Base-by-base conservation (phyloP, 371 early-diverging fungal genomes). In the Rhizomucor miehei region DNA sequence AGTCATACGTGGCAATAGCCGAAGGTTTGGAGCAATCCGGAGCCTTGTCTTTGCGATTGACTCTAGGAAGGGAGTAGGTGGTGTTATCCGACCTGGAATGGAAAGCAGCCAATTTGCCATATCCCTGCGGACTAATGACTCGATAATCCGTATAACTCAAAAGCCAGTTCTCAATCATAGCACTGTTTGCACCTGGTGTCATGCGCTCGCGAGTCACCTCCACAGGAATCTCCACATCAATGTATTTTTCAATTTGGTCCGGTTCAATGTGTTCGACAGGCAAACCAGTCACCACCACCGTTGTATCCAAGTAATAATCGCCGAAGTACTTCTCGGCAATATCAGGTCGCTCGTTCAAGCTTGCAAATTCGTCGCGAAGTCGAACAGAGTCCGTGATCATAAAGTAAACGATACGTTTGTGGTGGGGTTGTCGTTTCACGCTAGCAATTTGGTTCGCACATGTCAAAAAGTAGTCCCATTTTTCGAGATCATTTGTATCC, bases 381-480 rank as follows among this genome's bases (percentile, higher is more conserved):
- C 57, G 60, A 6, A 48, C 52, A 6, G 75, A 75, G 44, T 78
- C 79, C 1, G 79, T 78, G 25, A 78, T 62, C 13, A 78, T 45
- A 44, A 75, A 78, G 45, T 71, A 78, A 1, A 75, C 71, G 1
- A 75, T 59, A 29, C 60, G 73, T 19, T 59, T 56, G 46, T 78
- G 79, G 25, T 74, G 71, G 2, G 66, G 52, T 34, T 64, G 16
- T 21, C 66, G 67, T 14, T 67, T 65, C 44, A 63, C 63, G 11
- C 60, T 60, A 14, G 71, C 66, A 6, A 78, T 36, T 44, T 73
- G 66, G 39, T 71, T 67, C 20, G 79, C 79, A 37, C 79, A 78
- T 37, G 60, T 66, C 24, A 78, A 60, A 23, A 75, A 78, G 44
- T 78, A 71, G 24, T 66, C 66, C 71, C 75, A 78, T 44, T 63